Evolutionary conservation across 768 basidiomycete species (phyloP).

Genomic region (Suillus hirtellus): DNA sequence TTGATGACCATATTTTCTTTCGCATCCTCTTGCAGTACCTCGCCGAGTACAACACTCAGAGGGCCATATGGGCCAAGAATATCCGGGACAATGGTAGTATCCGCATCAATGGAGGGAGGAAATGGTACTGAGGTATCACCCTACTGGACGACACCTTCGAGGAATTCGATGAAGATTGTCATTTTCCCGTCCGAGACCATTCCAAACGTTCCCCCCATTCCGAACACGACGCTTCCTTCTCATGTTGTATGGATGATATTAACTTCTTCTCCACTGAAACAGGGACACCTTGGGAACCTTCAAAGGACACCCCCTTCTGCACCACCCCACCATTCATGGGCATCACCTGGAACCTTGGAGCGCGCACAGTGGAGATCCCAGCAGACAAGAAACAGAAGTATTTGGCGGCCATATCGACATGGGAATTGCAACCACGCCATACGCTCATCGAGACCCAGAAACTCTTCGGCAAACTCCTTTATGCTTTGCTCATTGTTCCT

Average conservation of each 20-base stretch:
- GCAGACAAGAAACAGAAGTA: too few relatives aligned
- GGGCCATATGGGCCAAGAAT: not conserved
- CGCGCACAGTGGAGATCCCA: not conserved
- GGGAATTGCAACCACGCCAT: too few relatives aligned
- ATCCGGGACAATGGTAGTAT: slow-evolving; percentile 26
- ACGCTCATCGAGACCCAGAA: too few relatives aligned
- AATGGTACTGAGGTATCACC: slow-evolving; percentile 29
- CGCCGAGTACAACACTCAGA: slow-evolving; percentile 6
- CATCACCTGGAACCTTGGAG: slow-evolving; percentile 33
- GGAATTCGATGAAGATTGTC: slow-evolving; percentile 37
- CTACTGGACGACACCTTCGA: slow-evolving; percentile 20
- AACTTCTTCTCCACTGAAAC: slow-evolving; percentile 27
- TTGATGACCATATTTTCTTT: slow-evolving; percentile 23
- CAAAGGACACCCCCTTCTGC: slow-evolving; percentile 20
- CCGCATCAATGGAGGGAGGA: slow-evolving; percentile 25
- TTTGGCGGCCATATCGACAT: slow-evolving; percentile 6
- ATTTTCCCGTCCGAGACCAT: slow-evolving; percentile 22
- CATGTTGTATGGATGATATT: slow-evolving; percentile 36
- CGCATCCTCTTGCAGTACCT: slow-evolving; percentile 14
- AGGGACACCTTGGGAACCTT: too few relatives aligned
- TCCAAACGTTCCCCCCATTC: slow-evolving; percentile 23
- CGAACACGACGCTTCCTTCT: slow-evolving; percentile 17
- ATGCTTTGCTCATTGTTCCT: too few relatives aligned
- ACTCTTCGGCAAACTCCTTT: too few relatives aligned
- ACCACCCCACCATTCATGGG: slow-evolving; percentile 27